phyloP scores from a whole-genome alignment of 192 early-diverging fungal genomes.

The Podila minutissima region DNA sequence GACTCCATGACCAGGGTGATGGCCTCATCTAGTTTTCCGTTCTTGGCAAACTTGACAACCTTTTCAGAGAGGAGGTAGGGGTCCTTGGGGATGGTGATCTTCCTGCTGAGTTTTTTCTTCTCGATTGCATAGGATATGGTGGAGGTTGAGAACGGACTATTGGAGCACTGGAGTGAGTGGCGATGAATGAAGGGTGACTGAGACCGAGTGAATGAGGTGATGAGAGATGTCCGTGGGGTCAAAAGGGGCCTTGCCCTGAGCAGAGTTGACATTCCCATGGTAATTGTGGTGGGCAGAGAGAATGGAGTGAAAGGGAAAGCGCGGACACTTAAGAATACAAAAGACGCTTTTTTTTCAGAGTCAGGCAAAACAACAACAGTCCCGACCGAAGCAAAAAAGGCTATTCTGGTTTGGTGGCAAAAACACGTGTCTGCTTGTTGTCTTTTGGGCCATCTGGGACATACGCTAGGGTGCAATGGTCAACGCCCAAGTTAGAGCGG shows the following conservation, averaged over 20 bases:
- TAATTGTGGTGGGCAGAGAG: neutral
- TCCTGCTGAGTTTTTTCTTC: slow-evolving; percentile 31
- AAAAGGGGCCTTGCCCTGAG: neutral
- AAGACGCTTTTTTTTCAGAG: neutral
- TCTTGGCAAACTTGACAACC: slow-evolving; percentile 35
- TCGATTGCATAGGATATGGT: neutral
- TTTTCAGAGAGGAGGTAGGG: slow-evolving; percentile 48
- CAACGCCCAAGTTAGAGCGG: too few species aligned
- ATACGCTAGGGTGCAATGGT: too few species aligned
- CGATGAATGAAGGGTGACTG: neutral
- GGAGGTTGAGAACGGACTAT: neutral
- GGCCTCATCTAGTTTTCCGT: slow-evolving; percentile 44
- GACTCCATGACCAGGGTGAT: slow-evolving; percentile 35
- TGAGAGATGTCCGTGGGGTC: neutral
- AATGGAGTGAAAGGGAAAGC: too few species aligned
- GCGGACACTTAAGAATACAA: too few species aligned
- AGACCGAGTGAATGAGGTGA: neutral
- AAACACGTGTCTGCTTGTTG: too few species aligned
- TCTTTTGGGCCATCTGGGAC: too few species aligned
- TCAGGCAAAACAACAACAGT: neutral
- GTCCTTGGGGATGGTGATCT: slow-evolving; percentile 46
- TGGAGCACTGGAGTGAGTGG: neutral
- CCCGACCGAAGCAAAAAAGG: too few species aligned
- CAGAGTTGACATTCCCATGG: neutral
- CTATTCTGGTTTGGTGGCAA: too few species aligned